Evolutionary conservation across 1,139 yeast species (phyloP), one percentile per base, ranked within the genome.

Genomic region (Wickerhamomyces sp.): DNA sequence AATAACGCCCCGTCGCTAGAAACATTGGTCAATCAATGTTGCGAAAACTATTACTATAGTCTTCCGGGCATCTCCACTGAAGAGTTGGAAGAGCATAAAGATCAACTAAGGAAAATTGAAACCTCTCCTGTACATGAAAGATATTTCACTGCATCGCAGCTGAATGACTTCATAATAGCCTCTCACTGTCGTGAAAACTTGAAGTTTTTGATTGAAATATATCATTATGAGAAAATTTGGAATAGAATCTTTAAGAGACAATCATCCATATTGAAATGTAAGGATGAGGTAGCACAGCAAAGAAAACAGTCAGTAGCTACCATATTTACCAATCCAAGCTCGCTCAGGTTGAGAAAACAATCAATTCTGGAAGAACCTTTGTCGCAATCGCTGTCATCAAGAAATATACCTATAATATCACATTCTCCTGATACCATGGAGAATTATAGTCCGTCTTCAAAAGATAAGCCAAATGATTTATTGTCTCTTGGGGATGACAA

Each of bases 121-220:
- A 14, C n/a, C 19, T 19, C 25, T 7, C 12, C n/a, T 7, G 14
- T 30, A 7, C 19, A 29, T 12, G 44, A 37, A 13, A 28, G 33
- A 7, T 34, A 35, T 37, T 49, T 43, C 40, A 35, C 45, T 2
- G 42, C 41, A 19, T 37, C 38, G 3, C 33, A 43, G 28, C 57
- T 58, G 40, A 43, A 42, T 30, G 41, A 49, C 5, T 56, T 50
- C 35, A 49, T 57, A 13, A 38, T 28, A 14, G 37, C 58, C 12
- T 48, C 61, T 15, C 77, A 72, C 47, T 69, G 74, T 50, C 63
- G 61, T 43, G 79, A 74, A 52, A 73, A 71, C 51, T 59, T 74
- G 35, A 54, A 61, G 36, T 74, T 74, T 46, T 54, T 74, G 31
- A 60, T 73, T 7, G 72, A 70, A 40, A 68, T 72, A 15, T 71